Evolutionary conservation across 306 rosid genomes (phyloP), one percentile per base, ranked within the genome.

Genomic region (Benincasa hispida): DNA sequence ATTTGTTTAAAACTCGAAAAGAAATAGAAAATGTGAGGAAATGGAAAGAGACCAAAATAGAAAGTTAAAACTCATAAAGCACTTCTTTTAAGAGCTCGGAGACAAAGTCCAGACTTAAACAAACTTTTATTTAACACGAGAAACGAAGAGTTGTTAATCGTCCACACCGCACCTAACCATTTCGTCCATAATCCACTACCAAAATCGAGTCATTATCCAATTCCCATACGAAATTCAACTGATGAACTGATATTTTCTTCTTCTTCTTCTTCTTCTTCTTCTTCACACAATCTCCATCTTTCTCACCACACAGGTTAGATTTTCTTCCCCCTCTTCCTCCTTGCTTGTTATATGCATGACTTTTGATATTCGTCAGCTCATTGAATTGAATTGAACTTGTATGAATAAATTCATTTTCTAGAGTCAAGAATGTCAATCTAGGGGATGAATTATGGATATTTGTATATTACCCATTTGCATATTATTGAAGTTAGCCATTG

Each of bases 161-260:
- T n/a, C 76, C 58, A 72, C 58, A 48, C 59, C 58, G 13, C 41
- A 48, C 76, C 76, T 48, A 72, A 39, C 76, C 42, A 72, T 72
- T 72, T 72, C 32, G 24, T 37, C 34, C 30, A 32, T 22, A 2
- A 41, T 35, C 74, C 74, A 68, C 74, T 6, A 68, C 74, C 30
- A 13, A 41, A 35, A n/a, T 37, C 56, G 21, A 45, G 1, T 74
- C 50, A 2, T 54, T 54, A 74, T 74, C 77, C 65, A 74, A 19
- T 74, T 54, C 48, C 1, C 30, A 34, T 27, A 74, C 6, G 41
- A 53, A 54, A 15, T 47, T 27, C 6, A 27, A 14, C 57, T 25
- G 3, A 8, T 3, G 11, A 72, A 25, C 24, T 25, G 8, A 48
- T 48, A 13, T 42, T 15, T 19, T 65, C 25, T n/a, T n/a, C n/a